Evolutionary conservation across 1,139 yeast genomes (phyloP).

Genomic region (Pichia sp.): DNA sequence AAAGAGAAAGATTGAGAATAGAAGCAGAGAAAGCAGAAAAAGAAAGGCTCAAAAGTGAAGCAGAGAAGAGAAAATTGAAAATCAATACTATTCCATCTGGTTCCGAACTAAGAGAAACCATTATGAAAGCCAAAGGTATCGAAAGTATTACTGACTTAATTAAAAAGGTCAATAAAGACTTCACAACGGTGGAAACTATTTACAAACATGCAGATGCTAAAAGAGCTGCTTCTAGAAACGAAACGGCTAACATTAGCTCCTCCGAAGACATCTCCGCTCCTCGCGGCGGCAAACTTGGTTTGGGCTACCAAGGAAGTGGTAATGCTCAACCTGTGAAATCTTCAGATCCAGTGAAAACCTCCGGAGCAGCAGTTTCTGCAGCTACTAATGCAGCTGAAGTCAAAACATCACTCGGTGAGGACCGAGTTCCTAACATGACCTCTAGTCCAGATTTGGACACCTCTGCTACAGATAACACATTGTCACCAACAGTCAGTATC

Average conservation of each 20-base stretch:
- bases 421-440: neutral
- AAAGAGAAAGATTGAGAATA: conserved; percentile 17
- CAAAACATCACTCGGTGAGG: conserved; percentile 3
- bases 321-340: neutral
- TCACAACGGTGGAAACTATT: conserved; percentile 52
- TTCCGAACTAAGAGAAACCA: conserved; percentile 69
- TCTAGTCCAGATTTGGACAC: neutral
- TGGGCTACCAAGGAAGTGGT: conserved; percentile 1
- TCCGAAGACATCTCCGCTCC: neutral
- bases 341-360: too few species aligned
- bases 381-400: neutral
- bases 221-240: neutral
- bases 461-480: neutral
- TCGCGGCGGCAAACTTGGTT: neutral
- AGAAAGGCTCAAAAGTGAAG: conserved; percentile 13
- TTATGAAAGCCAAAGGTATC: conserved; percentile 73
- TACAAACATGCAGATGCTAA: conserved; percentile 35
- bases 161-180: conserved; percentile 51
- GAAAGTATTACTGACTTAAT: conserved; percentile 69
- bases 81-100: conserved; percentile 62
- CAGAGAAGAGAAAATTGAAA: conserved; percentile 24
- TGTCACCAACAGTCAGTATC: conserved; percentile 22
- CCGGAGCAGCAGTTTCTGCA: neutral
- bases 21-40: conserved; percentile 16
- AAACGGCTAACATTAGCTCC: neutral